These are phyloP conservation scores for Chrysoporthe austroafricana DNA, from an alignment of 2,329 filamentous ascomycete genomes.

Conservation along the genomic window DNA sequence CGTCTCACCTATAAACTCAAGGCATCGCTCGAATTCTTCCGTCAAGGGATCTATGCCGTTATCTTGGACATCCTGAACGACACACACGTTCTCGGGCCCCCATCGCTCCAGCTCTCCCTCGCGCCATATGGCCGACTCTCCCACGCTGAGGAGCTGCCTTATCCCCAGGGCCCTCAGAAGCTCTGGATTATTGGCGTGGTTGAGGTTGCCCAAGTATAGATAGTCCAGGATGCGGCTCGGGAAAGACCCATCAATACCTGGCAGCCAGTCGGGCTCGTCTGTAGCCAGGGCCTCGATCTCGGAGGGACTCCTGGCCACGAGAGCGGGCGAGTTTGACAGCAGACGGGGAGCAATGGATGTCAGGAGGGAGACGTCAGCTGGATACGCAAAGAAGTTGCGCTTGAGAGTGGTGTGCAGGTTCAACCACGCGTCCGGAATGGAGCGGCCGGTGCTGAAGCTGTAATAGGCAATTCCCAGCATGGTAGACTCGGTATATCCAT, in stretches of 20 bases:
- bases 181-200: slow-evolving; percentile 91
- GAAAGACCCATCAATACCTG: slow-evolving; percentile 83
- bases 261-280: slow-evolving; percentile 77
- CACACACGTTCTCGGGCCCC: slow-evolving; percentile 77
- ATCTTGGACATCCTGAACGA: slow-evolving; percentile 87
- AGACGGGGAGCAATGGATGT: slow-evolving; percentile 76
- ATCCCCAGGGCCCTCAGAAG: slow-evolving; percentile 82
- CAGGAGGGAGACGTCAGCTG: slow-evolving; percentile 84
- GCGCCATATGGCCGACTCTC: slow-evolving; percentile 83
- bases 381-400: slow-evolving; percentile 96
- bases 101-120: slow-evolving; percentile 71
- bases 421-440: slow-evolving; percentile 86
- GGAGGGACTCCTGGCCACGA: slow-evolving; percentile 51
- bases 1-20: slow-evolving; percentile 86
- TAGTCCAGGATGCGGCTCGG: slow-evolving; percentile 89
- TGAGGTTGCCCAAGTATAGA: slow-evolving; percentile 93
- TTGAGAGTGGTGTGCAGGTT: slow-evolving; percentile 77
- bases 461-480: slow-evolving; percentile 89
- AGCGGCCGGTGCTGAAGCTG: slow-evolving; percentile 84
- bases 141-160: slow-evolving; percentile 85
- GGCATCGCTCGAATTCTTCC: slow-evolving; percentile 80
- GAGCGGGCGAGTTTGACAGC: slow-evolving; percentile 69
- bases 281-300: slow-evolving; percentile 58
- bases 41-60: slow-evolving; percentile 94
- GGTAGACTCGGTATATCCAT: slow-evolving; percentile 95